Evolutionary conservation across 441 rosid genomes (phyloP).

Genomic region (Mallotus japonicus): DNA sequence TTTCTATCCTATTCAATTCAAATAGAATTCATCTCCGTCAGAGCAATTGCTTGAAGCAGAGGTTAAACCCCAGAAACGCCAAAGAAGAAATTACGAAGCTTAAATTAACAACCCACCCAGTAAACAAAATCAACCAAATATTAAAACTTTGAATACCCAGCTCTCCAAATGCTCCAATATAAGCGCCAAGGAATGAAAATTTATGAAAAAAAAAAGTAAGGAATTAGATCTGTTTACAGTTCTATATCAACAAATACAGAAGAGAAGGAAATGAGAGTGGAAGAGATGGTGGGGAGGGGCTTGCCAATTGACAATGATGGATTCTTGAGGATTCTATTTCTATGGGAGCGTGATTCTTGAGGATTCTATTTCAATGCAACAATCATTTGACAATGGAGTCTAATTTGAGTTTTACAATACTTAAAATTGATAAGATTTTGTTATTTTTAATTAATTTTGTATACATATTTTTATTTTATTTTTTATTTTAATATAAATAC

Average conservation of each 20-base stretch:
- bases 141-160: constrained; percentile 26
- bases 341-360: too few relatives aligned
- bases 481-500: too few relatives aligned
- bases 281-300: constrained; percentile 26
- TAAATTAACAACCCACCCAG: background rate
- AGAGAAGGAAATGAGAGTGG: background rate
- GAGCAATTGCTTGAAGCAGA: too few relatives aligned
- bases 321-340: too few relatives aligned
- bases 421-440: too few relatives aligned
- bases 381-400: too few relatives aligned
- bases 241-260: constrained; percentile 4
- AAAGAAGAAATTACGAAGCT: constrained; percentile 7
- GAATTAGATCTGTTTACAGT: constrained; percentile 45
- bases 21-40: background rate
- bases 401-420: too few relatives aligned
- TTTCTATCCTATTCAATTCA: background rate
- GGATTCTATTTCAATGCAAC: too few relatives aligned
- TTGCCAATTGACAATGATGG: constrained; percentile 44
- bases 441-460: too few relatives aligned
- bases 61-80: constrained; percentile 14
- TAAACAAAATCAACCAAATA: background rate
- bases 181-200: background rate
- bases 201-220: constrained; percentile 7
- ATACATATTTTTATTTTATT: too few relatives aligned
- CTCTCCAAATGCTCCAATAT: constrained; percentile 38